phyloP scores from a whole-genome alignment of 1,139 yeast genomes.

The Saccharomyces hybrid region DNA sequence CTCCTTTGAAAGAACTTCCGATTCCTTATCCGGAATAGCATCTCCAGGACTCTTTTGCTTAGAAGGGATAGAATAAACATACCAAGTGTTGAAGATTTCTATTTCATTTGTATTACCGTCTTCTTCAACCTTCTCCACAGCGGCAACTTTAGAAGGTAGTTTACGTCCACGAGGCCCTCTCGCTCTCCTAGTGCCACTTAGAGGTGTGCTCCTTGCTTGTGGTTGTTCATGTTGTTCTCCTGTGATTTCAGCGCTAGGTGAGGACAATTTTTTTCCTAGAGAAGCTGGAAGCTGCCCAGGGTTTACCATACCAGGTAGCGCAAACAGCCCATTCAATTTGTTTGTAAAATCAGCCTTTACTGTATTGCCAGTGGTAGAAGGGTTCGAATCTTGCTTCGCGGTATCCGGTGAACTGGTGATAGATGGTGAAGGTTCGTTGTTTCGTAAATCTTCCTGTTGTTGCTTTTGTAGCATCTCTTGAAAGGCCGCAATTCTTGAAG shows the following conservation, averaged over 20 bases:
- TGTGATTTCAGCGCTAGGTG: slow-evolving; percentile 7
- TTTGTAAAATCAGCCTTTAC: slow-evolving; percentile 43
- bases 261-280: slow-evolving; percentile 15
- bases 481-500: slow-evolving; percentile 71
- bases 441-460: slow-evolving; percentile 29
- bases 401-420: slow-evolving; percentile 22
- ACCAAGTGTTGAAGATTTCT: slow-evolving; percentile 18
- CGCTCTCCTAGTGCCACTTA: slow-evolving; percentile 38
- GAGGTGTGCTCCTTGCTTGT: slow-evolving; percentile 7
- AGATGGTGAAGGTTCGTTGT: background rate
- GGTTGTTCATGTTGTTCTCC: slow-evolving; percentile 14
- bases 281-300: slow-evolving; percentile 31
- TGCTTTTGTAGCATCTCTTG: slow-evolving; percentile 58
- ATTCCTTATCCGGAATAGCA: background rate
- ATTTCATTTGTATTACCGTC: slow-evolving; percentile 23
- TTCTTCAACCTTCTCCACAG: slow-evolving; percentile 40
- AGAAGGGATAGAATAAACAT: slow-evolving; percentile 4
- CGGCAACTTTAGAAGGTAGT: slow-evolving; percentile 52
- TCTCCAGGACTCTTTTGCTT: background rate
- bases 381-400: slow-evolving; percentile 1
- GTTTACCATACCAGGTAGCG: slow-evolving; percentile 58
- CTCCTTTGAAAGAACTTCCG: background rate
- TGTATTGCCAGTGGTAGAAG: background rate
- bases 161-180: slow-evolving; percentile 75
- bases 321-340: slow-evolving; percentile 51